These are phyloP conservation scores for Aspergillus bridgeri DNA, from an alignment of 495 filamentous ascomycete species.

Conservation along the genomic window DNA sequence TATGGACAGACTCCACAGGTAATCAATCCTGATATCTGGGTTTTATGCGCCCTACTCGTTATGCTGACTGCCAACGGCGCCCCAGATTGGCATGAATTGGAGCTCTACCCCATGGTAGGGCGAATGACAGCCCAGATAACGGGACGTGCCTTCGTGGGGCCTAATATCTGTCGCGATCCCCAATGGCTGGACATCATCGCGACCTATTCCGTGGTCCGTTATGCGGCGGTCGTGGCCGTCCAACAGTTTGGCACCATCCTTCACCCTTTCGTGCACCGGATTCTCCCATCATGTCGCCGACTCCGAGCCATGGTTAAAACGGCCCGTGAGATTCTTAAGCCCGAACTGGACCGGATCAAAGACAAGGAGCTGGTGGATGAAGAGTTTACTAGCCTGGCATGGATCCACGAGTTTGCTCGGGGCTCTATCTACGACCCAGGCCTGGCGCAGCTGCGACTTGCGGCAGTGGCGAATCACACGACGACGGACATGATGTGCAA, in stretches of 20 bases:
- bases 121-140: too few relatives aligned
- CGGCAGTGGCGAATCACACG: slow-evolving; percentile 6
- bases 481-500: slow-evolving; percentile 8
- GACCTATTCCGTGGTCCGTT: neutral
- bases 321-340: slow-evolving; percentile 7
- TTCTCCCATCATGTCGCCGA: slow-evolving; percentile 7
- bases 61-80: too few relatives aligned
- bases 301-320: slow-evolving; percentile 2
- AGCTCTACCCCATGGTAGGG: too few relatives aligned
- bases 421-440: slow-evolving; percentile 1
- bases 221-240: neutral
- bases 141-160: neutral
- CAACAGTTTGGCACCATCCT: neutral
- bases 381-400: neutral
- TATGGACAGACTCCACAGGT: too few relatives aligned
- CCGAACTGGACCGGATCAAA: slow-evolving; percentile 15
- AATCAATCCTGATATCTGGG: too few relatives aligned
- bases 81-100: too few relatives aligned
- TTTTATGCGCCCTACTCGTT: too few relatives aligned
- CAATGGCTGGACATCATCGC: neutral
- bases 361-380: neutral
- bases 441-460: slow-evolving; percentile 3
- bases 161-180: neutral
- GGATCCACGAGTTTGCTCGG: neutral
- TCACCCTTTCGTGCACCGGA: slow-evolving; percentile 6